These are phyloP conservation scores for Ceratobasidium sp. DNA, from an alignment of 1,284 basidiomycete genomes.

Conservation along the genomic window DNA sequence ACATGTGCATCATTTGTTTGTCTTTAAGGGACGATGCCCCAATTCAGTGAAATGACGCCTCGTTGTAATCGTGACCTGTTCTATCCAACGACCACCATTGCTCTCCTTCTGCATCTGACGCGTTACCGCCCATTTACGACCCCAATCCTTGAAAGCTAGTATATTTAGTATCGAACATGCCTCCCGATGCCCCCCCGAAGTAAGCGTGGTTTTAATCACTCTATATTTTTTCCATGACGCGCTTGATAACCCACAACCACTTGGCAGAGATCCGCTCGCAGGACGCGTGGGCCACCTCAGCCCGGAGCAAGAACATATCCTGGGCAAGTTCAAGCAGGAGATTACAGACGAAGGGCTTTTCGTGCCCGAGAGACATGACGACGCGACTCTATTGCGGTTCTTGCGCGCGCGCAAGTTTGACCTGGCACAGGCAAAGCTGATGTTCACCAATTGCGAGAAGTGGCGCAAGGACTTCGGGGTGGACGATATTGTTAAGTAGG, in stretches of 20 bases:
- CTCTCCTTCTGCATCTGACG: not conserved
- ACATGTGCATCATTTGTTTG: slow-evolving; percentile 43
- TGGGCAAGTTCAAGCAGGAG: slow-evolving; percentile 80
- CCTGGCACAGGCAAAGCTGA: slow-evolving; percentile 82
- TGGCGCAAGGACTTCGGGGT: slow-evolving; percentile 94
- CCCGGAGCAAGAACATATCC: slow-evolving; percentile 72
- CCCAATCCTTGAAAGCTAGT: too few species aligned
- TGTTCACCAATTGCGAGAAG: slow-evolving; percentile 87
- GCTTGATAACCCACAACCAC: slow-evolving; percentile 1
- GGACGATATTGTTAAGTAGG: slow-evolving; percentile 87
- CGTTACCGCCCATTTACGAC: slow-evolving; percentile 1
- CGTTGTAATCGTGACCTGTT: not conserved
- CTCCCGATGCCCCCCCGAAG: slow-evolving; percentile 31
- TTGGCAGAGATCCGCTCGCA: slow-evolving; percentile 45
- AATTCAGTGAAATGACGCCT: not conserved
- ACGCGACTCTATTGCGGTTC: slow-evolving; percentile 87
- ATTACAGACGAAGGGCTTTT: slow-evolving; percentile 73
- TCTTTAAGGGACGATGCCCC: slow-evolving; percentile 33
- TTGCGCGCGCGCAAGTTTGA: slow-evolving; percentile 95
- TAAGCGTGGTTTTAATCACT: not conserved
- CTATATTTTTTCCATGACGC: not conserved
- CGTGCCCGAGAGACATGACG: slow-evolving; percentile 82
- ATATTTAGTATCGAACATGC: slow-evolving; percentile 6
- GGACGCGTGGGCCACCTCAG: slow-evolving; percentile 50
- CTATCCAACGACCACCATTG: slow-evolving; percentile 25